Evolutionary conservation across 2,329 filamentous ascomycete species (phyloP).

Genomic region (Botryotinia convoluta): DNA sequence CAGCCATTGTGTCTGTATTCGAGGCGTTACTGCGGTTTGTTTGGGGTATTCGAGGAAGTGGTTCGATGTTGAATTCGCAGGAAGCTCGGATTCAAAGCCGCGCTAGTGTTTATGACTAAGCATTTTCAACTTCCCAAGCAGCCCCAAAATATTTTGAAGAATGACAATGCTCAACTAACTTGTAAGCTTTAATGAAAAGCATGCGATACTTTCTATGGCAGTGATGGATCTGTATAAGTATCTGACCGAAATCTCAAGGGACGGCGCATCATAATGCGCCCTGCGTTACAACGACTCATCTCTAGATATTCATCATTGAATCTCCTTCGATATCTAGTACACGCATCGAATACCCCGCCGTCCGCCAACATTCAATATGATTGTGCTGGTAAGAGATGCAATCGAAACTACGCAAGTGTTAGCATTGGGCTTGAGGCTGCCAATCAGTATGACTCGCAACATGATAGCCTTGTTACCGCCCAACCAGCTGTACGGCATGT

Average conservation of each 20-base stretch:
- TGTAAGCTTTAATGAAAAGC: not conserved
- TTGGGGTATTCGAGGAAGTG: constrained; percentile 18
- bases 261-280: constrained; percentile 21
- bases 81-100: constrained; percentile 18
- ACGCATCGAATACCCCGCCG: constrained; percentile 18
- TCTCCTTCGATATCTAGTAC: constrained; percentile 29
- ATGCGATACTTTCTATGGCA: constrained; percentile 11
- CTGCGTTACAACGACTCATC: constrained; percentile 36
- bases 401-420: constrained; percentile 1
- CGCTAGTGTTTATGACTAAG: constrained; percentile 28
- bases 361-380: not conserved
- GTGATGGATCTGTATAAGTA: constrained; percentile 13
- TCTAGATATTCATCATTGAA: constrained; percentile 34
- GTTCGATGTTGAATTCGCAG: constrained; percentile 21
- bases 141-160: constrained; percentile 5
- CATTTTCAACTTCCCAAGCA: not conserved
- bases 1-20: constrained; percentile 36
- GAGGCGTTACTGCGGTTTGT: constrained; percentile 3
- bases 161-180: not conserved
- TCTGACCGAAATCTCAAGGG: constrained; percentile 2
- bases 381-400: not conserved
- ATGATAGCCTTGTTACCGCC: not conserved
- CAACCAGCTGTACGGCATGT: not conserved
- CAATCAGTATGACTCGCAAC: not conserved
- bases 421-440: not conserved